Percentiles rank a stretch among this genome's conserved stretches.
These are phyloP conservation scores for Fusarium tupiense DNA, from an alignment of 2,329 filamentous ascomycete species.

Conservation along the genomic window DNA sequence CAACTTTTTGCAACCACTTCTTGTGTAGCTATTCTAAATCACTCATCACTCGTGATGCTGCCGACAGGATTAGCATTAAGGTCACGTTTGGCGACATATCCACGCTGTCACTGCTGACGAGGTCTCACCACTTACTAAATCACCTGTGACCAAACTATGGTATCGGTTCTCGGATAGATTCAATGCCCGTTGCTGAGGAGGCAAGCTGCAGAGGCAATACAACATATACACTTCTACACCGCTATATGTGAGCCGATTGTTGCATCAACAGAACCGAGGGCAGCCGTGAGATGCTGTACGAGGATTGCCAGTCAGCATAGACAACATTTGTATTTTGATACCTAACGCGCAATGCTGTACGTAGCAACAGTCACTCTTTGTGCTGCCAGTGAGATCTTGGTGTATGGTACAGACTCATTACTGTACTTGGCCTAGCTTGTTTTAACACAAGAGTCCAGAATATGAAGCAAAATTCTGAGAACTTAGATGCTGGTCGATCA, in stretches of 20 bases:
- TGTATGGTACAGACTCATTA: not conserved
- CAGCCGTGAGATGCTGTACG: not conserved
- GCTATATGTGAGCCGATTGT: not conserved
- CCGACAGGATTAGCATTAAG: not conserved
- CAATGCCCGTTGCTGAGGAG: not conserved
- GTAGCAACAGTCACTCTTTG: not conserved
- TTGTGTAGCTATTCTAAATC: not conserved
- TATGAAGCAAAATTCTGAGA: too few relatives aligned
- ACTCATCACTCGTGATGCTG: not conserved
- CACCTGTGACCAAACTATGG: fast-evolving
- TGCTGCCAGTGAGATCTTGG: not conserved
- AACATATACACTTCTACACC: not conserved
- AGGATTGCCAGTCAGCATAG: fast-evolving
- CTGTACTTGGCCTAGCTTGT: too few relatives aligned
- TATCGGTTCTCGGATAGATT: not conserved
- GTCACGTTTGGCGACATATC: not conserved
- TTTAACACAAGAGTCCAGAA: too few relatives aligned
- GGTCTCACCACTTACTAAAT: not conserved
- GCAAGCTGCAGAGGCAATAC: too few relatives aligned
- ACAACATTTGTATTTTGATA: too few relatives aligned
- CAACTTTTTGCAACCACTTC: fast-evolving
- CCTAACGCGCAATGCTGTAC: not conserved
- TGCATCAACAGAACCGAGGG: too few relatives aligned
- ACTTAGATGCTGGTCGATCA: too few relatives aligned
- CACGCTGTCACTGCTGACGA: not conserved